Base-by-base conservation (phyloP, 306 rosid genomes). In the Vicia villosa region DNA sequence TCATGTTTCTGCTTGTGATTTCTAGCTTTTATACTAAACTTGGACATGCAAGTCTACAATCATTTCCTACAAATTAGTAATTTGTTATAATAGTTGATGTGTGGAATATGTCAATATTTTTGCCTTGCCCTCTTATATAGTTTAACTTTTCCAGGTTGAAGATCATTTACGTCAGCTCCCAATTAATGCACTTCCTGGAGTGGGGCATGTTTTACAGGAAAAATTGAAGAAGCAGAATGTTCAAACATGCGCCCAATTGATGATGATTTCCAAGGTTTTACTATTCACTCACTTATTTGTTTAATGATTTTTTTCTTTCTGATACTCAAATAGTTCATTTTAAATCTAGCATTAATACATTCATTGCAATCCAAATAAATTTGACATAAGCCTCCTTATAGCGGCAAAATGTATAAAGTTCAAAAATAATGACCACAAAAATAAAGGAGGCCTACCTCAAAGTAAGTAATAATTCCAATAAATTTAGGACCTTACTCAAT, bases 101-200 rank as follows among this genome's bases (percentile, higher is more conserved):
- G 15, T 65, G 73, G 62, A 75, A 62, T 58, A 28, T 80, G 34
- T 69, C 66, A 64, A 68, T 68, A 60, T 59, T 68, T 52, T 63
- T 38, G 24, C 69, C 66, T 70, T 57, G 7, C 43, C 56, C 58
- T 26, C 63, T 51, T 74, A 59, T 21, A 64, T 28, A 32, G 55
- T 72, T 74, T 70, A 43, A 6, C 62, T 68, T 57, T 78, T 77
- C 56, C 79, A 93, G 98, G 97, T 84, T 56, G 91, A 85, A 69
- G 88, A 85, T 70, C 84, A 85, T 81, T 83, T 93, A 73, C 28
- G 67, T 78, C 89, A 75, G 79, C 90, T 93, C 73, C 90, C 97
- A 67, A 88, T 90, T 54, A 83, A 82, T 77, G 83, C 80, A 65
- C 96, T 93, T 79, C 98, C 98, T 34, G 97, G 98, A 70, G 87